Percentiles rank a stretch among this genome's conserved stretches.
phyloP scores from a whole-genome alignment of 176 grass and related monocot species.

The Oryza nivara region DNA sequence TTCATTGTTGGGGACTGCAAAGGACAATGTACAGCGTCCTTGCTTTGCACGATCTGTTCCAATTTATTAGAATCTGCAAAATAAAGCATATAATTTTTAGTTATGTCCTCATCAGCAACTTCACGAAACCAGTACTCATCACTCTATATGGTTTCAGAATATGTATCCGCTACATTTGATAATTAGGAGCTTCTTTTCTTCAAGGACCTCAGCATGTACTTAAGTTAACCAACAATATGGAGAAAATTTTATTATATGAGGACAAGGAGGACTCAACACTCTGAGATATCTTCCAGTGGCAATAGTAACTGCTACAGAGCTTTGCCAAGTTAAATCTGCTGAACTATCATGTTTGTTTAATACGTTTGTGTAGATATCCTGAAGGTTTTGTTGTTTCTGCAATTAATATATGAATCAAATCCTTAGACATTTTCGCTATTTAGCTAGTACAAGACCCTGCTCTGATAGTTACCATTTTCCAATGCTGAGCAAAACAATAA shows the following conservation, averaged over 20 bases:
- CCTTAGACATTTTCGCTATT: slow-evolving; percentile 2
- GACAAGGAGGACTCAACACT: neutral
- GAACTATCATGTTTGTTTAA: slow-evolving; percentile 25
- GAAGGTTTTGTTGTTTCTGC: slow-evolving; percentile 23
- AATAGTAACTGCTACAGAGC: slow-evolving; percentile 23
- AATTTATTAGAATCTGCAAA: slow-evolving; percentile 47
- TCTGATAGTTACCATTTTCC: neutral
- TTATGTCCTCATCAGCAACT: slow-evolving; percentile 36
- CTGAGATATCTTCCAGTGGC: slow-evolving; percentile 18
- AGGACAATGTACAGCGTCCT: slow-evolving; percentile 40
- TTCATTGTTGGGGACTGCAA: neutral
- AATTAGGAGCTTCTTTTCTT: slow-evolving; percentile 30
- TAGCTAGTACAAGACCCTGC: slow-evolving; percentile 20
- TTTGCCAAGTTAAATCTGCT: slow-evolving; percentile 9
- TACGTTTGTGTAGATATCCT: neutral
- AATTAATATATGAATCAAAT: neutral
- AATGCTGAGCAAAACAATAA: slow-evolving; percentile 2
- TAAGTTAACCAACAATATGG: neutral
- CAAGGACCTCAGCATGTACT: neutral
- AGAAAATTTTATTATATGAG: neutral
- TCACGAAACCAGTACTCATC: slow-evolving; percentile 49
- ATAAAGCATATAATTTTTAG: slow-evolving; percentile 41
- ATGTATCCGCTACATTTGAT: slow-evolving; percentile 8
- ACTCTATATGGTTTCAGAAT: slow-evolving; percentile 38
- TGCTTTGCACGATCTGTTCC: slow-evolving; percentile 11